Percentiles rank a stretch among this genome's conserved stretches.
These are phyloP conservation scores for Protostelium mycophagum DNA, from an alignment of 78 protist species.

Conservation along the genomic window DNA sequence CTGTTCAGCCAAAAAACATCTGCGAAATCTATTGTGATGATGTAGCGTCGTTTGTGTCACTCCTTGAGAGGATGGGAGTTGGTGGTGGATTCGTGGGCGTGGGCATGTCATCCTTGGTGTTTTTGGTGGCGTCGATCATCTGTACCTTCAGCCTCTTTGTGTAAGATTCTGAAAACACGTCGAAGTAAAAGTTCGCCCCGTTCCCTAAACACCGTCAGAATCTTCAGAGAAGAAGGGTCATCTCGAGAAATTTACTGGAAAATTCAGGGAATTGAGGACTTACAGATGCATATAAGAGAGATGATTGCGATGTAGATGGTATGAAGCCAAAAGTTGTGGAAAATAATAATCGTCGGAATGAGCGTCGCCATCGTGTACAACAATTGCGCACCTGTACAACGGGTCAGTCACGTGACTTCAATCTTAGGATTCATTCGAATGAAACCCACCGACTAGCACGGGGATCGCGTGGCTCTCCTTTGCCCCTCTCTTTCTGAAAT, in stretches of 20 bases:
- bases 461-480: conserved; percentile 20
- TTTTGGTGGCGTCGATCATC: background rate
- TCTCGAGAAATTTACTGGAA: background rate
- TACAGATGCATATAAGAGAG: conserved; percentile 32
- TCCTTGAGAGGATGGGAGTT: too few relatives aligned
- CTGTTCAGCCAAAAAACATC: too few relatives aligned
- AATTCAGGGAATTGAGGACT: background rate
- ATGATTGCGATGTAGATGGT: conserved; percentile 25
- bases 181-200: conserved; percentile 69
- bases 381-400: conserved; percentile 30
- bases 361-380: conserved; percentile 36
- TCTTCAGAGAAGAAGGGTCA: background rate
- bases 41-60: too few relatives aligned
- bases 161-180: conserved; percentile 52
- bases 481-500: conserved; percentile 18
- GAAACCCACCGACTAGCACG: conserved; percentile 31
- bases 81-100: too few relatives aligned
- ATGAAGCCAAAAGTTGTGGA: conserved; percentile 28
- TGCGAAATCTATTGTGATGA: too few relatives aligned
- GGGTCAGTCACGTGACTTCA: background rate
- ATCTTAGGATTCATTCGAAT: background rate
- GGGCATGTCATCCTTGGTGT: too few relatives aligned
- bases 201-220: conserved; percentile 34
- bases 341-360: conserved; percentile 28
- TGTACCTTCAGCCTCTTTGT: conserved; percentile 27